Evolutionary conservation across 345 rosid species (phyloP).

Genomic region (Isatis tinctoria): DNA sequence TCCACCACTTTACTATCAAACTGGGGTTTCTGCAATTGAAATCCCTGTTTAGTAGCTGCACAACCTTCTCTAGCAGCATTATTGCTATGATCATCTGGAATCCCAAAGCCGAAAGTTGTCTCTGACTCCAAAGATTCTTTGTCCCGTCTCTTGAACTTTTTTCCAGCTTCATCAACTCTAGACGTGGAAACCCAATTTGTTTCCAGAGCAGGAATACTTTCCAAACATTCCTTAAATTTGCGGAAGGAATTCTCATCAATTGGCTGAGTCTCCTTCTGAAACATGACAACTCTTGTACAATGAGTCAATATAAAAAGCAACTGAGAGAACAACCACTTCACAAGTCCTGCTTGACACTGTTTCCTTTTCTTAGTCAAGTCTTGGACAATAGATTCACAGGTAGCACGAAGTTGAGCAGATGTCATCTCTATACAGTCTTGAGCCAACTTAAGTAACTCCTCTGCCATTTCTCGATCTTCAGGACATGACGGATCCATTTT

Average conservation of each 20-base stretch:
- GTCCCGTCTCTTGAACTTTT: slow-evolving; percentile 21
- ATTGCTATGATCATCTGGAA: slow-evolving; percentile 31
- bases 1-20: slow-evolving; percentile 29
- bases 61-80: slow-evolving; percentile 32
- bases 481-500: slow-evolving; percentile 47
- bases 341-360: slow-evolving; percentile 55
- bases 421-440: slow-evolving; percentile 57
- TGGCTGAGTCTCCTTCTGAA: slow-evolving; percentile 66
- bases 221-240: slow-evolving; percentile 69
- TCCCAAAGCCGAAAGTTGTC: slow-evolving; percentile 16
- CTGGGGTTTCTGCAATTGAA: slow-evolving; percentile 31
- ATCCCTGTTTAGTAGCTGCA: slow-evolving; percentile 28
- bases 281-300: slow-evolving; percentile 71
- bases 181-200: slow-evolving; percentile 46
- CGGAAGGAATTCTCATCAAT: slow-evolving; percentile 61
- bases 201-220: slow-evolving; percentile 72
- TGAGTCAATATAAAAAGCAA: slow-evolving; percentile 77
- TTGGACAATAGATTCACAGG: slow-evolving; percentile 69
- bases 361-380: slow-evolving; percentile 65
- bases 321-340: slow-evolving; percentile 69
- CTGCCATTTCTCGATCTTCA: slow-evolving; percentile 54
- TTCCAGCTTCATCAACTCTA: slow-evolving; percentile 32
- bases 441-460: slow-evolving; percentile 53
- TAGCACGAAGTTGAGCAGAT: slow-evolving; percentile 51
- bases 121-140: slow-evolving; percentile 36